These are phyloP conservation scores for Rubia yunnanensis DNA, from an alignment of 257 asterid genomes.

Conservation along the genomic window DNA sequence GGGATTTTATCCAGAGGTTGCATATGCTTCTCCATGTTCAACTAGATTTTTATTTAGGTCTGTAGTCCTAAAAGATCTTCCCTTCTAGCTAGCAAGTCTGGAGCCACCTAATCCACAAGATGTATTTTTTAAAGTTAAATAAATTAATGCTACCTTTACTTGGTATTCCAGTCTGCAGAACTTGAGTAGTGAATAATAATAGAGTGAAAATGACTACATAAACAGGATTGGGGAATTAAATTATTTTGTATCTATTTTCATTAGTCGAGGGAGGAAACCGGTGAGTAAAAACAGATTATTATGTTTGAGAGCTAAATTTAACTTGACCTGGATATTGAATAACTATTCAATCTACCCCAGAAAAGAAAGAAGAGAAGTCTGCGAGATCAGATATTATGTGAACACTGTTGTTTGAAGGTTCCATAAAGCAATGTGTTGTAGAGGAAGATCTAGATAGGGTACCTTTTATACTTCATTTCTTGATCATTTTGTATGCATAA, in stretches of 20 bases:
- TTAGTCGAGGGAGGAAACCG: neutral
- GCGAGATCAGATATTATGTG: neutral
- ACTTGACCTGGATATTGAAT: neutral
- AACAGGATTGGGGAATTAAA: neutral
- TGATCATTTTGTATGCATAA: neutral
- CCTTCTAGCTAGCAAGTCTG: neutral
- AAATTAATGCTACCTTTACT: neutral
- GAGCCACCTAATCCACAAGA: too few species aligned
- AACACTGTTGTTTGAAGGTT: neutral
- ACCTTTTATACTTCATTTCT: neutral
- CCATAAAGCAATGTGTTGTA: neutral
- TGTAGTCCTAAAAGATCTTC: neutral
- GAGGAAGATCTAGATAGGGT: neutral
- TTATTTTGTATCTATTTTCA: neutral
- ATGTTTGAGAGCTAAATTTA: neutral
- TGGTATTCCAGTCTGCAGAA: neutral
- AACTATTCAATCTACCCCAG: neutral
- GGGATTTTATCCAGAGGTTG: neutral
- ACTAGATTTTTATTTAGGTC: neutral
- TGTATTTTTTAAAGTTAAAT: too few species aligned
- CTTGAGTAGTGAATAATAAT: neutral
- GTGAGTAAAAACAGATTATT: too few species aligned
- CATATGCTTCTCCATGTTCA: neutral
- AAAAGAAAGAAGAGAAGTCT: neutral
- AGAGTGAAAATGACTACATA: neutral